Evolutionary conservation across 164 flowering plant genomes (phyloP).

Genomic region (Vitis riparia): DNA sequence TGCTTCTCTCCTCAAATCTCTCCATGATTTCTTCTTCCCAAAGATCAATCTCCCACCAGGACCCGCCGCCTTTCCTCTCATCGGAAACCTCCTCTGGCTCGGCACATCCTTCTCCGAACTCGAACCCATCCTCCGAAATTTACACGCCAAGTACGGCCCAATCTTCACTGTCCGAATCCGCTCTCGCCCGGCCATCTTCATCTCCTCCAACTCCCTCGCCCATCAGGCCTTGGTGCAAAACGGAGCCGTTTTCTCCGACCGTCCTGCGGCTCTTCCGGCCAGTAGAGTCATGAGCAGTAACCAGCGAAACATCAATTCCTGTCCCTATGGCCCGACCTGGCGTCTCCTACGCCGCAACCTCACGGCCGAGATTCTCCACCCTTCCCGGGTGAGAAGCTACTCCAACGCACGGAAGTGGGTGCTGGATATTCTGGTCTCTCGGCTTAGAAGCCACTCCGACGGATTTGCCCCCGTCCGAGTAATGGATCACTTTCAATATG

Average conservation of each 20-base stretch:
- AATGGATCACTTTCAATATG: conserved; percentile 13
- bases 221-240: conserved; percentile 43
- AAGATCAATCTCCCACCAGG: conserved; percentile 43
- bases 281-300: conserved; percentile 7
- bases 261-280: conserved; percentile 8
- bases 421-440: conserved; percentile 7
- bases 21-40: conserved; percentile 5
- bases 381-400: conserved; percentile 15
- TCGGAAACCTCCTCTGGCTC: conserved; percentile 32
- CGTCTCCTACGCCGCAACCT: conserved; percentile 26
- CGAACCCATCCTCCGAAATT: conserved; percentile 18
- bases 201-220: conserved; percentile 33
- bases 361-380: conserved; percentile 18
- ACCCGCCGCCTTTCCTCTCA: conserved; percentile 32
- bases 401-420: conserved; percentile 19
- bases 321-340: conserved; percentile 29
- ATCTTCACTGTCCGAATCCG: no score
- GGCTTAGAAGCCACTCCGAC: neutral
- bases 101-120: conserved; percentile 18
- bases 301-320: conserved; percentile 17
- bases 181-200: conserved; percentile 27
- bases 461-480: neutral
- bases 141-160: no score
- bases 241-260: conserved; percentile 23
- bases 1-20: conserved; percentile 11